Evolutionary conservation across 148 eudicot species (phyloP).

Genomic region (Fagopyrum esculentum): DNA sequence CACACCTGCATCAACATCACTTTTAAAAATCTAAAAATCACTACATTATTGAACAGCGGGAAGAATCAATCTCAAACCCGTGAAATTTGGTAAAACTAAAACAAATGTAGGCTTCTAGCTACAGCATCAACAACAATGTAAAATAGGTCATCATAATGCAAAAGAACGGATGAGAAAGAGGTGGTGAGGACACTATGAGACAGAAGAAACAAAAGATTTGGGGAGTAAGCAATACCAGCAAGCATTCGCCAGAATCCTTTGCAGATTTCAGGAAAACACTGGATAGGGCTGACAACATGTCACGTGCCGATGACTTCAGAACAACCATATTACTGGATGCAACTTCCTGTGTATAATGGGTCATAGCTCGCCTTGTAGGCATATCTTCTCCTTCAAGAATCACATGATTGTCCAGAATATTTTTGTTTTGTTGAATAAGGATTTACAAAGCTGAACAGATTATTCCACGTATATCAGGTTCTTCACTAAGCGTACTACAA

Average conservation of each 20-base stretch:
- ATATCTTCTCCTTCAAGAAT: constrained; percentile 30
- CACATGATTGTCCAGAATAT: constrained; percentile 23
- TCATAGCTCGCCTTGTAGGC: constrained; percentile 51
- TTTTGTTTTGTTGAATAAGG: constrained; percentile 81
- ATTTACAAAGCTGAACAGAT: constrained; percentile 79
- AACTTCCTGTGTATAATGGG: constrained; percentile 46
- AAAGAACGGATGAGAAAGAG: not conserved
- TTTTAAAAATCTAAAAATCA: not conserved
- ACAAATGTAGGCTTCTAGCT: not conserved
- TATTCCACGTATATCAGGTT: constrained; percentile 65
- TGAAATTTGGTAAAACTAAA: not conserved
- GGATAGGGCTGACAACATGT: constrained; percentile 44
- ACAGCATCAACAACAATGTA: not conserved
- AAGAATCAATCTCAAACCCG: not conserved
- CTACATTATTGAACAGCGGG: not conserved
- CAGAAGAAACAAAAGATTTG: not conserved
- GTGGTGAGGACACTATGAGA: not conserved
- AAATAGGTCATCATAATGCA: not conserved
- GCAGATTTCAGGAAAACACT: constrained; percentile 50
- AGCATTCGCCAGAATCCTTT: constrained; percentile 66
- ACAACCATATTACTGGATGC: constrained; percentile 57
- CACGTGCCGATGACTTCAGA: constrained; percentile 59
- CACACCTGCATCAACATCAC: not conserved
- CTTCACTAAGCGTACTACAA: constrained; percentile 52
- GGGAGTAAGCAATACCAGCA: constrained; percentile 54